Evolutionary conservation across 1,284 basidiomycete genomes (phyloP), one percentile per base, ranked within the genome.

Genomic region (Pholiota adiposa): DNA sequence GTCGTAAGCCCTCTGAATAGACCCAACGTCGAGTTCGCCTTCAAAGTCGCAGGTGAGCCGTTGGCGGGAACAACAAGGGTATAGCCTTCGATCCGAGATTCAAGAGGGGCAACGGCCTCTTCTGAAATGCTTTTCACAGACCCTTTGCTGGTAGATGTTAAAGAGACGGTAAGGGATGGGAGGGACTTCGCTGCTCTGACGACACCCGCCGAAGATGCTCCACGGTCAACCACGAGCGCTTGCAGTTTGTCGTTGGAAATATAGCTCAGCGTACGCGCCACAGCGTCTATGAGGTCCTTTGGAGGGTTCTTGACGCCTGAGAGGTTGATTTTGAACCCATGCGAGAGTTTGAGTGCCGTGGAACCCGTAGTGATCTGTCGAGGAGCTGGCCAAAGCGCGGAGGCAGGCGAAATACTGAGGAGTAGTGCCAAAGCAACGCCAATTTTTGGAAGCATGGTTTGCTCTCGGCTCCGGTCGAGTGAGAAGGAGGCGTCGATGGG

Each of bases 1-100:
- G 93, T 94, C 19, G 91, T 89, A 63, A 96, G 73, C 0, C 93
- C 95, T 54, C 94, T 81, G 61, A 88, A 86, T 23, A 94, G 75
- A 0, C 94, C 94, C n/a, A 97, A 75, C 0, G 91, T 85, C 48
- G 89, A 88, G 60, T 85, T 86, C 5, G 93, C 89, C 0, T 72
- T 77, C 56, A 96, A 74, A 0, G 75, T 79, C 4, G 90, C 92
- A 6, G 70, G 61, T 0, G 79, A 77, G 5, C 89, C 90, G 61
- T 89, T 83, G 0, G 69, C 72, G 0, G 90, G 90, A 7, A 95
- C 76, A 0, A 67, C 75, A 33, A 96, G 77, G 0, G 73, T 76
- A 69, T 96, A 95, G 19, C 77, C 79, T 74, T 95, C 93, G 58
- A 82, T 82, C 31, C 88, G 79, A 3, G 74, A 76, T 33, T 79